phyloP scores from a whole-genome alignment of 75 land plant species.

The Pinus albicaulis region DNA sequence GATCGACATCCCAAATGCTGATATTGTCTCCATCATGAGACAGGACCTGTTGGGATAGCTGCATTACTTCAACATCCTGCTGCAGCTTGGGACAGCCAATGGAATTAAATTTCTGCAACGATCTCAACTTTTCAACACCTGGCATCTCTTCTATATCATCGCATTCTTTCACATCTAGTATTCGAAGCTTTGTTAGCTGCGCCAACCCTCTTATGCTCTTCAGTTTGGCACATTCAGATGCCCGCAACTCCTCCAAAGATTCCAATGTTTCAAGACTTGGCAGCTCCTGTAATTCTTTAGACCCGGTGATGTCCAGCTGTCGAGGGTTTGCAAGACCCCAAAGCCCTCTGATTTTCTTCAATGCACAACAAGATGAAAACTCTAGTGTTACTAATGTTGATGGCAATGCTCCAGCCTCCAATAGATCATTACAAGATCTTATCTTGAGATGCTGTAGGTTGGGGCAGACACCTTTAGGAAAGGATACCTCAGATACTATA shows the following conservation, averaged over 20 bases:
- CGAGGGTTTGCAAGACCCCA: background rate
- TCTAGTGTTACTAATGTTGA: no score
- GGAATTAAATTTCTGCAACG: background rate
- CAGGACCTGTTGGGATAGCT: background rate
- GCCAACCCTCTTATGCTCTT: background rate
- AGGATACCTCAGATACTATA: no score
- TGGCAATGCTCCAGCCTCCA: no score
- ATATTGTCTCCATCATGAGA: no score
- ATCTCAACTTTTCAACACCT: background rate
- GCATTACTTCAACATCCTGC: background rate
- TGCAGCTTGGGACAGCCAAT: background rate
- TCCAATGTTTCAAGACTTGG: background rate
- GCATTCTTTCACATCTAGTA: background rate
- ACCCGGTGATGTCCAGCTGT: background rate
- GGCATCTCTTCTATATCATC: background rate
- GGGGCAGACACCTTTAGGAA: no score
- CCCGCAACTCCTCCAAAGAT: background rate
- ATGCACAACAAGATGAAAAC: no score
- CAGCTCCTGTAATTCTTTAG: background rate
- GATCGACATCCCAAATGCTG: no score
- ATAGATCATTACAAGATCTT: no score
- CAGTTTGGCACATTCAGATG: background rate
- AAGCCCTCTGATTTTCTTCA: no score
- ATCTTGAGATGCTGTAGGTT: no score
- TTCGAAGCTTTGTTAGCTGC: background rate